Evolutionary conservation across 768 basidiomycete genomes (phyloP), one percentile per base, ranked within the genome.

Genomic region (Mycena maculata): DNA sequence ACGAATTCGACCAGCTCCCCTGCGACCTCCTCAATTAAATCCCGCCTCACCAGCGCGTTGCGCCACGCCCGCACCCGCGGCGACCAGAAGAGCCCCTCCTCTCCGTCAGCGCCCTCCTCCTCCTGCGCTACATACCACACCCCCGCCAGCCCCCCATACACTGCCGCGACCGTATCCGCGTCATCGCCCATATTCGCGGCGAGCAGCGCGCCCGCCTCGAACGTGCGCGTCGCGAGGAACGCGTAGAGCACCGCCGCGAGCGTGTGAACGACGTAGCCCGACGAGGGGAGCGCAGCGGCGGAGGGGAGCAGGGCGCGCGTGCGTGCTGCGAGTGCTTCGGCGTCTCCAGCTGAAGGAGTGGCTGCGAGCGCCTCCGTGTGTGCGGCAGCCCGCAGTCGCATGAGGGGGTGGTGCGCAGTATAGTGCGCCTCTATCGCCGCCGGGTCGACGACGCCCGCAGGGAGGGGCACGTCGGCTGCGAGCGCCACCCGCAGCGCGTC

Each of bases 191-290:
- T 70, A 69, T 86, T 85, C 12, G 82, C 80, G 12, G 81, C 81
- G 75, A 83, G 76, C 45, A 84, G 73, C 2, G 83, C 85, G n/a
- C 85, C 84, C 8, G 80, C 78, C 60, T 84, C 83, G 53, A 85
- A 85, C 8, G 72, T 81, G 36, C 75, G 72, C 25, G 84, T 84
- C 11, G 80, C 77, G 25, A 85, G 77, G 71, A 85, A 86, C 58
- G 82, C 83, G 60, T 84, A 85, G 6, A 85, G 73, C 9, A 81
- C 84, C 2, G 83, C 81, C 7, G 82, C 74, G 18, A 82, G 66
- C 1, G 80, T 81, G 65, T 85, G 74, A 2, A 81, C 68, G 25
- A 84, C 82, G 64, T 79, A 84, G 18, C 81, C 82, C 1, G 79
- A 71, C 4, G 83, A 84, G 8, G 79, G 77, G 38, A 86, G 74